These are phyloP conservation scores for Camellia japonica DNA, from an alignment of 148 eudicot genomes.

Conservation along the genomic window DNA sequence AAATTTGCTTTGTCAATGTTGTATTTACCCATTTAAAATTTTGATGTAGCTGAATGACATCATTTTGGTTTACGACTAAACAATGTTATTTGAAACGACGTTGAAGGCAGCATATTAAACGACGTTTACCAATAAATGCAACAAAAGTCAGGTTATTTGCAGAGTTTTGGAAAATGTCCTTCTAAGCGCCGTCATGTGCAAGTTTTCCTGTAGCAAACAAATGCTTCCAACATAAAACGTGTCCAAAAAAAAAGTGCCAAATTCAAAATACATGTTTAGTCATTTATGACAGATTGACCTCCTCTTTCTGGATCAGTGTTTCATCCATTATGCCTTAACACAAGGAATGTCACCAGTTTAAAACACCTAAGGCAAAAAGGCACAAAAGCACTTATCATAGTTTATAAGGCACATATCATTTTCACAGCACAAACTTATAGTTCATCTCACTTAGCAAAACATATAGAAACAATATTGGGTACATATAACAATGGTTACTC, in stretches of 20 bases:
- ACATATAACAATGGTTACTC: background rate
- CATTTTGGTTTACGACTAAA: too few relatives aligned
- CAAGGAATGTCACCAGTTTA: background rate
- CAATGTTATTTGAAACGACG: too few relatives aligned
- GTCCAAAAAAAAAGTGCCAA: constrained; percentile 27
- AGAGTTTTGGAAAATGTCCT: too few relatives aligned
- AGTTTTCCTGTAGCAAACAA: too few relatives aligned
- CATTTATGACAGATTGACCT: background rate
- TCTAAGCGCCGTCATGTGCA: too few relatives aligned
- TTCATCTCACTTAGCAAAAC: background rate
- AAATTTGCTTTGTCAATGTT: too few relatives aligned
- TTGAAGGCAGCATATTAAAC: too few relatives aligned
- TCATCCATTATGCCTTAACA: background rate
- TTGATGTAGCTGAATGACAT: too few relatives aligned
- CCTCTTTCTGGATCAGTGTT: background rate
- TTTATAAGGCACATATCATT: background rate
- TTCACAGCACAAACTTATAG: background rate
- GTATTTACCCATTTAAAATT: too few relatives aligned
- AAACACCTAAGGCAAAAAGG: background rate
- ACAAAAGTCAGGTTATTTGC: too few relatives aligned
- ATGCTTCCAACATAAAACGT: constrained; percentile 14
- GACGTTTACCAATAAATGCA: too few relatives aligned
- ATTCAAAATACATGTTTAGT: background rate
- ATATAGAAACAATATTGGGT: background rate
- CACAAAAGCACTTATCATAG: background rate